phyloP scores from a whole-genome alignment of 2,329 filamentous ascomycete species.

The Nannizziopsis barbatae region DNA sequence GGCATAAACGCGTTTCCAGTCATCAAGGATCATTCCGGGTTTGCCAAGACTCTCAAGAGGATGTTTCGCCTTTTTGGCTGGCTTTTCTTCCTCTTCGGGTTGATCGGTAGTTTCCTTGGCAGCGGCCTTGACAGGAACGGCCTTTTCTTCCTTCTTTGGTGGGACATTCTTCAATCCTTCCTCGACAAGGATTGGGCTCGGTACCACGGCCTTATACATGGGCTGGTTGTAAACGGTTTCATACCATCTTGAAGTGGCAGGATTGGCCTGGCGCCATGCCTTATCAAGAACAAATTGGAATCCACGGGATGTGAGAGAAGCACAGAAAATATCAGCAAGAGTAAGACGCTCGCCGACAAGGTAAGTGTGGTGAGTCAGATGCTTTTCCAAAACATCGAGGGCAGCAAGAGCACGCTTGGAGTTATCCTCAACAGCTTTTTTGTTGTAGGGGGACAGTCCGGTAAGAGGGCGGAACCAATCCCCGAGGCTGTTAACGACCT shows the following conservation, averaged over 20 bases:
- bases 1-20: constrained; percentile 98
- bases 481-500: constrained; percentile 63
- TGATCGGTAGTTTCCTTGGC: constrained; percentile 43
- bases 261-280: constrained; percentile 70
- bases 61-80: constrained; percentile 85
- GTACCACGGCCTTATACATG: constrained; percentile 71
- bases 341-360: constrained; percentile 96
- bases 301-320: constrained; percentile 67
- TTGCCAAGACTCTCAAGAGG: constrained; percentile 75
- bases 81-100: constrained; percentile 51
- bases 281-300: constrained; percentile 94
- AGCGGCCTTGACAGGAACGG: constrained; percentile 41
- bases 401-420: constrained; percentile 58
- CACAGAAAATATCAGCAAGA: constrained; percentile 82
- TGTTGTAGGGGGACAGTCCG: constrained; percentile 82
- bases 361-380: constrained; percentile 88
- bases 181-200: constrained; percentile 67
- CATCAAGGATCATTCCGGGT: constrained; percentile 73
- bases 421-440: constrained; percentile 83
- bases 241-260: constrained; percentile 86
- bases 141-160: constrained; percentile 58
- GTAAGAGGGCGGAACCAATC: constrained; percentile 78
- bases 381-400: constrained; percentile 65
- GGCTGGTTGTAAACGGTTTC: constrained; percentile 86
- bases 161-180: constrained; percentile 61